Base-by-base conservation (phyloP, 148 eudicot species). In the Amaranthus palmeri region DNA sequence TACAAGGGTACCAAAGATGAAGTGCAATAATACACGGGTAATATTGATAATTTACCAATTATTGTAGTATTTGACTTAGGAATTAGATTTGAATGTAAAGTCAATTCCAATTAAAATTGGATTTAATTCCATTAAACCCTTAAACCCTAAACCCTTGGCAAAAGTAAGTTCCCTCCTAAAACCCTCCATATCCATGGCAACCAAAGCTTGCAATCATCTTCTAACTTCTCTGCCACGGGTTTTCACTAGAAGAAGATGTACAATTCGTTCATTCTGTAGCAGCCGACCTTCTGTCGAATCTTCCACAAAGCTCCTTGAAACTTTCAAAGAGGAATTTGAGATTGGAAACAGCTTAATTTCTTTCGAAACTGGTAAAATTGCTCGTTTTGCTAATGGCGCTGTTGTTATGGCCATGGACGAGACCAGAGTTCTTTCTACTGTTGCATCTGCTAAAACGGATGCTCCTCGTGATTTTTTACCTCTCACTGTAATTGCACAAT, bases 331-430 rank as follows among this genome's bases (percentile, higher is more conserved):
- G 54, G 97, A 95, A 73, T 92, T 95, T 67, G 97, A 92, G 54
- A 81, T 95, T 18, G 99, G 96, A 3, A 84, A 84, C 49, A 78
- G 84, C 9, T 76, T 82, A 14, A 77, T 89, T 9, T 78, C 83
- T 5, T 73, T 92, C 14, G 93, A 95, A 69, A 95, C 97, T 0
- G 99, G 99, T 18, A 95, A 90, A 80, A 76, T 88, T 3, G 99
- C 99, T 42, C 86, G 99, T 17, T 95, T 89, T 11, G 96, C 99
- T 13, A 95, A 90, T 68, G 99, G 99, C 12, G 79, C 97, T 0
- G 88, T 88, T 67, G 89, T 92, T 48, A 72, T 95, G 74, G 84
- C 76, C 4, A 87, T 95, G 81, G 96, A 85, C 5, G 89, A 90
- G 77, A 95, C 99, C 10, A 92, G 83, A 63, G 96, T 95, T 13